Evolutionary conservation across 1,284 basidiomycete genomes (phyloP), one percentile per base, ranked within the genome.

Genomic region (Volvariella surrecta): DNA sequence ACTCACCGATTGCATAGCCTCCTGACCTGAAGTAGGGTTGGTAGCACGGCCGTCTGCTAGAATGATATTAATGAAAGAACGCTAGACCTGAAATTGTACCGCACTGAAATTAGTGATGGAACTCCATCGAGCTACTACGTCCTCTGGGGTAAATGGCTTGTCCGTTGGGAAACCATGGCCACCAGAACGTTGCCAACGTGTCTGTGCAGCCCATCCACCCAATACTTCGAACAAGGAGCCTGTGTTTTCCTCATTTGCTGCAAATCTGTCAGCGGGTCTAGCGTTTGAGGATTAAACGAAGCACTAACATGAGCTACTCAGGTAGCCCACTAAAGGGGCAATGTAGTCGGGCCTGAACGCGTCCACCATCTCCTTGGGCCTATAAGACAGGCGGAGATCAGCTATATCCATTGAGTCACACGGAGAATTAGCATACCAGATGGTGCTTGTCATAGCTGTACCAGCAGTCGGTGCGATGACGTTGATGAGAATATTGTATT

Each of bases 331-430:
- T 40, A 97, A 61, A 15, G 96, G 84, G 1, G 95, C 91, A 45
- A 99, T 81, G 54, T 73, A 96, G 56, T 97, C 93, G 39, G 95
- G 92, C 69, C 93, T 94, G 75, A 95, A 92, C 10, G 89, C 89
- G 50, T 96, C 84, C 30, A 98, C 82, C 84, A 93, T 89, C 61
- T 96, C 92, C 62, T 89, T 80, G 15, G 87, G 79, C 84, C 85
- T 89, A 34, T 19, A 43, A 20, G 16, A 37, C 4, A 28, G 18
- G n/a, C n/a, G n/a, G n/a, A n/a, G 13, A 11, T 46, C n/a, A 22
- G 16, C 15, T 6, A 37, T 32, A 28, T 6, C 32, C n/a, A 15
- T 30, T 37, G 46, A 35, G 21, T 18, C 17, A 10, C 16, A 35
- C 22, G 24, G 9, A 20, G 46, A 19, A 32, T 17, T 11, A 8